phyloP scores from a whole-genome alignment of 371 early-diverging fungal species.

The Umbelopsis sp. region DNA sequence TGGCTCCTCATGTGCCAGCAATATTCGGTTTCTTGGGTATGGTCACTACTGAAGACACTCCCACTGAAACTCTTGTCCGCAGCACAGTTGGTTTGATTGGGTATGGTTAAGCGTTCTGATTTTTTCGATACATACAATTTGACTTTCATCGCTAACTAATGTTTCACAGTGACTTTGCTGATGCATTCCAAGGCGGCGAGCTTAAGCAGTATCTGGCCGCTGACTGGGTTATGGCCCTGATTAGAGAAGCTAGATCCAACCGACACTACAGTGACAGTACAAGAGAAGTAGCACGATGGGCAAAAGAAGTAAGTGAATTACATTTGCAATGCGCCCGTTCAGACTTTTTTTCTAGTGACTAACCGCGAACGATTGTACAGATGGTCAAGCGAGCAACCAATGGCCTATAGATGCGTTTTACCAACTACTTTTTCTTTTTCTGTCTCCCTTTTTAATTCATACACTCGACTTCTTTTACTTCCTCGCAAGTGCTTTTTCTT shows the following conservation, averaged over 20 bases:
- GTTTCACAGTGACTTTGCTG: neutral
- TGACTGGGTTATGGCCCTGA: conserved; percentile 66
- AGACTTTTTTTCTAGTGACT: no score
- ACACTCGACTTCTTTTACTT: conserved; percentile 20
- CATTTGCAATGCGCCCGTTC: no score
- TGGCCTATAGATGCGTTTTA: conserved; percentile 24
- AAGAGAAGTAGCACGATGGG: conserved; percentile 86
- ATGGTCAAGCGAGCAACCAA: conserved; percentile 51
- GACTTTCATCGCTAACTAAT: neutral
- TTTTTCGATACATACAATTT: neutral
- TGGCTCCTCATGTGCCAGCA: conserved; percentile 64
- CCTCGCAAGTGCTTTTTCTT: conserved; percentile 26
- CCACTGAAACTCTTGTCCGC: conserved; percentile 66
- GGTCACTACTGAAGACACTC: conserved; percentile 63
- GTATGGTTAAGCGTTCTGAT: conserved; percentile 27
- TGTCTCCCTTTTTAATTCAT: conserved; percentile 14
- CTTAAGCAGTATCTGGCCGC: conserved; percentile 57
- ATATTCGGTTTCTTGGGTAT: conserved; percentile 79
- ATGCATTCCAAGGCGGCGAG: conserved; percentile 2
- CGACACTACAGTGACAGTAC: conserved; percentile 62
- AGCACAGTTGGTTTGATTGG: conserved; percentile 87
- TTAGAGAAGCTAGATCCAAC: conserved; percentile 77
- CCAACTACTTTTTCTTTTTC: neutral
- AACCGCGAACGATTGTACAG: neutral
- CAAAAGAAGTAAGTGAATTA: conserved; percentile 51